Evolutionary conservation across 345 rosid genomes (phyloP).

Genomic region (Hypericum perforatum): DNA sequence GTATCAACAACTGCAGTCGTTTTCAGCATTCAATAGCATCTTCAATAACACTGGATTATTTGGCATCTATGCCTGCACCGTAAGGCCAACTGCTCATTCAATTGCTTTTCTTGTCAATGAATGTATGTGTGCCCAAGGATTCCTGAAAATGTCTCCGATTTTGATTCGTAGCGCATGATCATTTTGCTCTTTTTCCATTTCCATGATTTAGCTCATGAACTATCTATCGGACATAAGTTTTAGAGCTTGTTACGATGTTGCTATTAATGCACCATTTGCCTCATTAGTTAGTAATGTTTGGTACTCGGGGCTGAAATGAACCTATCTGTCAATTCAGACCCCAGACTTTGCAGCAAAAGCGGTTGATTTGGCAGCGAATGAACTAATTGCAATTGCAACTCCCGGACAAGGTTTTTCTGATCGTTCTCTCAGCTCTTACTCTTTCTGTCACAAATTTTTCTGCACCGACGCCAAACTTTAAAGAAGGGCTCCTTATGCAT

Average conservation of each 20-base stretch:
- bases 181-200: too few relatives aligned
- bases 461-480: background rate
- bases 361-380: slow-evolving; percentile 53
- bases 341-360: slow-evolving; percentile 57
- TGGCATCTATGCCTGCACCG: slow-evolving; percentile 71
- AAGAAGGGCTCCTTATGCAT: background rate
- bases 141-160: too few relatives aligned
- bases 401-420: slow-evolving; percentile 43
- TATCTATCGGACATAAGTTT: too few relatives aligned
- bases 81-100: slow-evolving; percentile 24
- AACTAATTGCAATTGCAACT: slow-evolving; percentile 58
- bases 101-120: background rate
- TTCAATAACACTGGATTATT: slow-evolving; percentile 64
- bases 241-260: too few relatives aligned
- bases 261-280: too few relatives aligned
- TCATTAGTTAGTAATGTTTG: too few relatives aligned
- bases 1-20: slow-evolving; percentile 60
- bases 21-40: slow-evolving; percentile 78
- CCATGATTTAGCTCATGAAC: too few relatives aligned
- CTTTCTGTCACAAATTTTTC: background rate
- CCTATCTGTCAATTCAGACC: slow-evolving; percentile 36
- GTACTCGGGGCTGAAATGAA: slow-evolving; percentile 2
- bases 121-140: too few relatives aligned
- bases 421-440: background rate
- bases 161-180: too few relatives aligned